These are phyloP conservation scores for Cicer chorassanicum DNA, from an alignment of 306 rosid species.

Conservation along the genomic window DNA sequence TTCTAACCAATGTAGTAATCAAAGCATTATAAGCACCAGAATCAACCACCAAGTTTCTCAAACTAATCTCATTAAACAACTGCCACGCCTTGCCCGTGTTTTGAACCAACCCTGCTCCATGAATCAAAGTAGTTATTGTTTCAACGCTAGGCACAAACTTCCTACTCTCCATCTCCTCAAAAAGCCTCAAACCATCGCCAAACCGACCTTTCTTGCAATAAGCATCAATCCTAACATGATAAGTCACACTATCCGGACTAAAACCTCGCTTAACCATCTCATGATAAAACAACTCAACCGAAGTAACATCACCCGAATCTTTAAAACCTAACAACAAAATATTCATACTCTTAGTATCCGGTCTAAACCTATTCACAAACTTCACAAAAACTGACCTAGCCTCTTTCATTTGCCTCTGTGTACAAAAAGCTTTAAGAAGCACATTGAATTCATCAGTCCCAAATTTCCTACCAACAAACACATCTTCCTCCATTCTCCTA, in stretches of 20 bases:
- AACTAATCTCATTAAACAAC: slow-evolving; percentile 65
- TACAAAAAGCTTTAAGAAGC: slow-evolving; percentile 73
- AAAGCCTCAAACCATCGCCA: slow-evolving; percentile 73
- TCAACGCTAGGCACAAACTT: slow-evolving; percentile 57
- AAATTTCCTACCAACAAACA: slow-evolving; percentile 62
- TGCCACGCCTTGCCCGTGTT: slow-evolving; percentile 64
- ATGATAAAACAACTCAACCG: slow-evolving; percentile 84
- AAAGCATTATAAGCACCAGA: slow-evolving; percentile 79
- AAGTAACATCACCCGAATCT: slow-evolving; percentile 78
- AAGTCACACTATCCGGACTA: slow-evolving; percentile 69
- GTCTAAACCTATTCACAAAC: slow-evolving; percentile 63
- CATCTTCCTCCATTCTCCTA: slow-evolving; percentile 67
- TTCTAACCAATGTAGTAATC: slow-evolving; percentile 63
- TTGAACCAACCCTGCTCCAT: slow-evolving; percentile 83
- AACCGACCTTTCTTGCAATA: slow-evolving; percentile 80
- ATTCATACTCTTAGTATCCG: slow-evolving; percentile 81
- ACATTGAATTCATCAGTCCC: slow-evolving; percentile 81
- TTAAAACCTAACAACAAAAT: slow-evolving; percentile 88
- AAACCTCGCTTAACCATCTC: slow-evolving; percentile 85
- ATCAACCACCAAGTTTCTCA: slow-evolving; percentile 66
- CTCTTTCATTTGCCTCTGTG: slow-evolving; percentile 89
- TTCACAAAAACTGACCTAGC: slow-evolving; percentile 73
- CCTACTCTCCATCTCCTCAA: slow-evolving; percentile 74
- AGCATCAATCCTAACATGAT: slow-evolving; percentile 76
- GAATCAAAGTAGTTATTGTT: slow-evolving; percentile 85